These are phyloP conservation scores for Blastobotrys arbuscula DNA, from an alignment of 1,139 yeast species.

Conservation along the genomic window DNA sequence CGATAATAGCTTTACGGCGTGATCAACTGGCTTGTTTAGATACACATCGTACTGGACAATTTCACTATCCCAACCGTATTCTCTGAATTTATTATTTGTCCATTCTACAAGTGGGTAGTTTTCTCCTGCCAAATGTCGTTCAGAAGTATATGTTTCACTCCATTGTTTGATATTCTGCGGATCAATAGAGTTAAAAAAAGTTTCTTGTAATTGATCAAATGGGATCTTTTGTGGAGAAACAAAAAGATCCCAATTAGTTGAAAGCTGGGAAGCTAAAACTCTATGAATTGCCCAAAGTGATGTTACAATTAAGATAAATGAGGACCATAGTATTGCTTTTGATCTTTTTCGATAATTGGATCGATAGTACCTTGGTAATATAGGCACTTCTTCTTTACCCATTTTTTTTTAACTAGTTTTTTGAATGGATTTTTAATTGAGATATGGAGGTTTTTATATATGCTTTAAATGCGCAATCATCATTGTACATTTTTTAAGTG, in stretches of 20 bases:
- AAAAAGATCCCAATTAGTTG: not conserved
- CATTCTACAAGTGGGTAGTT: slow-evolving; percentile 58
- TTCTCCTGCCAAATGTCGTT: slow-evolving; percentile 70
- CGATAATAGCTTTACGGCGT: slow-evolving; percentile 43
- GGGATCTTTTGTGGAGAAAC: not conserved
- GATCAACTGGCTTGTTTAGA: slow-evolving; percentile 56
- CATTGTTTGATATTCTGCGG: slow-evolving; percentile 26
- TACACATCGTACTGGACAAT: slow-evolving; percentile 57
- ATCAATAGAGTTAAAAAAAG: slow-evolving; percentile 27
- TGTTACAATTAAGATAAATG: not conserved
- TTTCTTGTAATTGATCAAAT: not conserved
- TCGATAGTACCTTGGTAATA: not conserved
- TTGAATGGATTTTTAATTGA: too few species aligned
- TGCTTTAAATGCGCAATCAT: too few species aligned
- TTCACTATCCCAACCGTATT: slow-evolving; percentile 50
- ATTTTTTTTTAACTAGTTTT: not conserved
- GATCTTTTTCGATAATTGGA: not conserved
- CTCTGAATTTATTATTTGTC: slow-evolving; percentile 56
- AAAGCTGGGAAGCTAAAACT: not conserved
- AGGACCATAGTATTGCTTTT: not conserved
- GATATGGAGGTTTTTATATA: too few species aligned
- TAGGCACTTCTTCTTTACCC: not conserved
- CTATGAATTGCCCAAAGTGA: not conserved
- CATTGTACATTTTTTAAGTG: too few species aligned
- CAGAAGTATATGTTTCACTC: slow-evolving; percentile 44